A percentile compares a stretch with the other conserved stretches of the same genome.
phyloP scores from a whole-genome alignment of 2,329 filamentous ascomycete genomes.

The Colletotrichum sp. region DNA sequence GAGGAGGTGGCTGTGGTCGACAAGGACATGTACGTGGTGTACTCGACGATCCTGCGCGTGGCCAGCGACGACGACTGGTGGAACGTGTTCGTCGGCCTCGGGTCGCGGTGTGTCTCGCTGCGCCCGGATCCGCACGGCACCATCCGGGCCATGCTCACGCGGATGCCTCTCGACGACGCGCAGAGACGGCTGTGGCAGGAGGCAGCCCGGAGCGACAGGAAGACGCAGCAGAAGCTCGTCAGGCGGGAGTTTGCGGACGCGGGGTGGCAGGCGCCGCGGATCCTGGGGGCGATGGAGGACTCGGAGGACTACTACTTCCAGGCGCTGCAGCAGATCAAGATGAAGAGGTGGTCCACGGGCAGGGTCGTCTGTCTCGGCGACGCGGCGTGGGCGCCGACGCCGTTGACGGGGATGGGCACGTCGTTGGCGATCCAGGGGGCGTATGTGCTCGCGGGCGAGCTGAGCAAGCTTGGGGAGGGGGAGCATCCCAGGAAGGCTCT shows the following conservation, averaged over 20 bases:
- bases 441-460: constrained; percentile 56
- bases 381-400: constrained; percentile 48
- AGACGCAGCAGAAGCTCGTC: constrained; percentile 38
- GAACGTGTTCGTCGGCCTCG: constrained; percentile 5
- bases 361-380: constrained; percentile 53
- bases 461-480: constrained; percentile 24
- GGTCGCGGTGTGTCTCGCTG: not conserved
- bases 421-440: constrained; percentile 47
- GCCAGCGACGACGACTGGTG: constrained; percentile 20
- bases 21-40: constrained; percentile 29
- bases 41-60: constrained; percentile 34
- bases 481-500: constrained; percentile 2
- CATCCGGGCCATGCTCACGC: constrained; percentile 5
- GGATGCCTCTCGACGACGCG: not conserved
- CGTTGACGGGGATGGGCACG: constrained; percentile 50
- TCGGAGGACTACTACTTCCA: constrained; percentile 47
- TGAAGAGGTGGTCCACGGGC: constrained; percentile 34
- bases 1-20: constrained; percentile 23
- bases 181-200: not conserved
- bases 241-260: constrained; percentile 35
- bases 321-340: constrained; percentile 42
- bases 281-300: constrained; percentile 31
- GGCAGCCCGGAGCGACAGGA: not conserved
- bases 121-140: constrained; percentile 13
- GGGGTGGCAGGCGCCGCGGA: constrained; percentile 42